Conservation (phyloP, 805 yeast genomes). For the Kuraishia ogatae region DNA sequence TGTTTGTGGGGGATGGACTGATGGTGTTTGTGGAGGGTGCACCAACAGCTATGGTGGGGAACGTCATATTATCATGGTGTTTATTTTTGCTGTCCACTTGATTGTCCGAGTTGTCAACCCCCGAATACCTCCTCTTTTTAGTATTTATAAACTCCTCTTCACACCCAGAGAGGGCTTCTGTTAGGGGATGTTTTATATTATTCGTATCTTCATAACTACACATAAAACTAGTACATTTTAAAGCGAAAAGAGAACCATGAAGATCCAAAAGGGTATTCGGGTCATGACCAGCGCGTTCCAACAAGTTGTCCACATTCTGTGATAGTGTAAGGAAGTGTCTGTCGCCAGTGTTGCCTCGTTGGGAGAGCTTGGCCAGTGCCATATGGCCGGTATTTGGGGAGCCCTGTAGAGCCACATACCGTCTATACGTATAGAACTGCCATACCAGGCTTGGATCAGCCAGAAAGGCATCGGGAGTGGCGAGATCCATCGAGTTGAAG, state of each 20-base stretch:
- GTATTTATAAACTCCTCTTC: constrained; percentile 24
- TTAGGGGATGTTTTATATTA: constrained; percentile 50
- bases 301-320: constrained; percentile 78
- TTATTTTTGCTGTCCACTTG: no score
- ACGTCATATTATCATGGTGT: not conserved
- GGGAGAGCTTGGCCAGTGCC: constrained; percentile 57
- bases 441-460: constrained; percentile 81
- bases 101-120: not conserved
- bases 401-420: constrained; percentile 57
- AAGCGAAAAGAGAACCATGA: constrained; percentile 71
- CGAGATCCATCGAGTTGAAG: constrained; percentile 72
- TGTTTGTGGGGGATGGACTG: no score
- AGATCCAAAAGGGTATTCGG: constrained; percentile 47
- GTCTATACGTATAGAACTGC: constrained; percentile 74
- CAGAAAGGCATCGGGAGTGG: constrained; percentile 87
- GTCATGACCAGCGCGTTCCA: constrained; percentile 57
- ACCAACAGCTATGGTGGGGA: no score
- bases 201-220: constrained; percentile 55
- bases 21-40: no score
- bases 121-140: constrained; percentile 9
- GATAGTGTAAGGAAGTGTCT: constrained; percentile 55
- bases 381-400: constrained; percentile 68
- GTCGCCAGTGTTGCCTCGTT: constrained; percentile 17
- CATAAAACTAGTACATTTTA: constrained; percentile 66
- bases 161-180: constrained; percentile 37